Evolutionary conservation across 805 yeast genomes (phyloP), one percentile per base, ranked within the genome.

Genomic region (Ogataea salicorniae): DNA sequence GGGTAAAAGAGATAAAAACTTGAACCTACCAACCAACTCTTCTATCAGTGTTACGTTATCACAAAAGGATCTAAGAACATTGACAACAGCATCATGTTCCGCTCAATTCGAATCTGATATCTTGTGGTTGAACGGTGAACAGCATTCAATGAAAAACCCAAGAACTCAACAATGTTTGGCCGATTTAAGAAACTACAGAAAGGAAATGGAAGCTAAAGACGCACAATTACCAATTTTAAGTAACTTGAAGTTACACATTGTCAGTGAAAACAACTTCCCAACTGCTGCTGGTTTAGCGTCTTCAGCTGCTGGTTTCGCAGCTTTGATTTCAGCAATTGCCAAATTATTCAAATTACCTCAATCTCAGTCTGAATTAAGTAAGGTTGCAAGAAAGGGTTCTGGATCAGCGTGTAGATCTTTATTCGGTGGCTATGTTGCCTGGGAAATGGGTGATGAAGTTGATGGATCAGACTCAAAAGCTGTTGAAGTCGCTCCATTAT

Each of bases 211-310:
- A 67, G 56, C 55, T 1, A 52, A 58, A n/a, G 80, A 87, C 60
- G 35, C 74, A 0, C 50, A 70, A 1, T 68, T 84, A 53, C 87
- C 91, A 37, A 74, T 72, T 59, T 72, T 90, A 49, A 77, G 92
- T 33, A 59, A 71, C 17, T 81, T 78, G 78, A 75, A 77, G 44
- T 73, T 94, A 48, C 88, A 83, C 59, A 86, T 94, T 56, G 95
- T 88, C 14, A 83, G 95, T 26, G 96, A 89, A 63, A 94, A 94
- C 73, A 94, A 94, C 70, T 94, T 94, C 76, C 99, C 99, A 45
- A 94, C 99, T 23, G 99, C 99, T 33, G 99, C 99, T 6, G 99
- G 99, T 2, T 77, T 94, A 58, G 99, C 99, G 0, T 89, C 97
- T 1, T 86, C 96, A 5, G 99, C 99, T 14, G 98, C 99, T 9